Percentiles rank a stretch among this genome's conserved stretches.
phyloP scores from a whole-genome alignment of 345 rosid species.

The Raphanus raphanistrum region DNA sequence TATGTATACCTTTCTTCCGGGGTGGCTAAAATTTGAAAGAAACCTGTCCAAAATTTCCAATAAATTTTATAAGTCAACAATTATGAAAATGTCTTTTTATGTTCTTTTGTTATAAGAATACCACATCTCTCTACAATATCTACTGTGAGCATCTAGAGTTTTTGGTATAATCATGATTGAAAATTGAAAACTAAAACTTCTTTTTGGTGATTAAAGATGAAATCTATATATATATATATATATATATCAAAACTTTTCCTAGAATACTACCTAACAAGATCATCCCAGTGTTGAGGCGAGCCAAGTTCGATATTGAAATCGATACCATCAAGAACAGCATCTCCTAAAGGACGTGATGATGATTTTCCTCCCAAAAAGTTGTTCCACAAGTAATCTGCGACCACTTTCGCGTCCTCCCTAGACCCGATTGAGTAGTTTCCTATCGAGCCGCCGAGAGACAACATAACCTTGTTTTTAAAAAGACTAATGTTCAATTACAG shows the following conservation, averaged over 20 bases:
- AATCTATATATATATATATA: neutral
- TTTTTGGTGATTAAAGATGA: neutral
- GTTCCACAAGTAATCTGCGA: constrained; percentile 47
- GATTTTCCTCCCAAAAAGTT: constrained; percentile 50
- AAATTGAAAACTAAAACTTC: neutral
- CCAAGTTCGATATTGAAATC: constrained; percentile 58
- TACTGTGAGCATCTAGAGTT: neutral
- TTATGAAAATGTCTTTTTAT: neutral
- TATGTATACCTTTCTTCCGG: constrained; percentile 52
- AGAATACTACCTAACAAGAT: constrained; percentile 42
- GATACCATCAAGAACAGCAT: constrained; percentile 54
- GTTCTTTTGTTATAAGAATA: neutral
- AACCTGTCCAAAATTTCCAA: constrained; percentile 38
- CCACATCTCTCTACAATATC: neutral
- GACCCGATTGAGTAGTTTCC: constrained; percentile 54
- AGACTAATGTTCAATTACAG: neutral
- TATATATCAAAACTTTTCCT: neutral
- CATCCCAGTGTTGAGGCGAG: constrained; percentile 44
- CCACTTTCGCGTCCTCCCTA: constrained; percentile 44
- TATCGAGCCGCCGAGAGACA: constrained; percentile 57
- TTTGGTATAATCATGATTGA: neutral
- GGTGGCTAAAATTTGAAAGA: constrained; percentile 35
- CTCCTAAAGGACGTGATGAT: constrained; percentile 53
- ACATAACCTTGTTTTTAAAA: constrained; percentile 41
- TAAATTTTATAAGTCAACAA: neutral